Evolutionary conservation across 2,329 filamentous ascomycete species (phyloP), one percentile per base, ranked within the genome.

Genomic region (Xylaria sp.): DNA sequence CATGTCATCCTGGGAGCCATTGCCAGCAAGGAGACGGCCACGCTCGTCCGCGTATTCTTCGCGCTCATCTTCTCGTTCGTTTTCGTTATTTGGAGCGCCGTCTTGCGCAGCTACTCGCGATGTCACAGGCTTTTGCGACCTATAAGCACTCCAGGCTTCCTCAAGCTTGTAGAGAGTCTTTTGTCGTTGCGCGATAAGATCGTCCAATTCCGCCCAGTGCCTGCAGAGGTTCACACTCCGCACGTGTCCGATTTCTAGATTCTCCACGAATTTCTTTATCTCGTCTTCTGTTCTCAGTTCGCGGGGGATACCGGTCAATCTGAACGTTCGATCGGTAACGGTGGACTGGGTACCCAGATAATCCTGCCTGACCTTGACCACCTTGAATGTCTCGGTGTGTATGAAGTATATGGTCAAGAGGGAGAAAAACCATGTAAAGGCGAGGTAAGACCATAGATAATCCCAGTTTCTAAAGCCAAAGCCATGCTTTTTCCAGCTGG

Each of bases 391-490:
- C 75, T 96, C 88, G 48, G 83, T 82, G 60, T 93, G 85, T 68
- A 97, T 86, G 66, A 93, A 83, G 71, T 92, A 96, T 10, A 97
- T 78, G 0, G 90, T 89, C 48, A 97, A 76, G 1, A 79, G 84
- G 4, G 89, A 93, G 73, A 97, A 99, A 54, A 97, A 81, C 76
- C 97, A 99, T 1, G 92, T 90, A 68, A 99, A 99, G n/a, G 90
- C 80, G 11, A 96, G 83, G 70, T 97, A 97, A 69, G 93, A 90
- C 92, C 93, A 97, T 1, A 97, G 77, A 68, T 92, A 96, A 47
- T 76, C 67, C 60, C 59, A 63, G 23, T 56, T 67, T 59, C 66
- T 69, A 39, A 72, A 68, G 1, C 63, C 61, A 1, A 16, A 50
- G 1, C 63, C 62, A 1, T 16, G 50, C 5, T 63, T 59, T 67